Percentiles rank a stretch among this genome's conserved stretches.
Evolutionary conservation across 768 basidiomycete genomes (phyloP).

Genomic region (Lanmaoa rubissima): DNA sequence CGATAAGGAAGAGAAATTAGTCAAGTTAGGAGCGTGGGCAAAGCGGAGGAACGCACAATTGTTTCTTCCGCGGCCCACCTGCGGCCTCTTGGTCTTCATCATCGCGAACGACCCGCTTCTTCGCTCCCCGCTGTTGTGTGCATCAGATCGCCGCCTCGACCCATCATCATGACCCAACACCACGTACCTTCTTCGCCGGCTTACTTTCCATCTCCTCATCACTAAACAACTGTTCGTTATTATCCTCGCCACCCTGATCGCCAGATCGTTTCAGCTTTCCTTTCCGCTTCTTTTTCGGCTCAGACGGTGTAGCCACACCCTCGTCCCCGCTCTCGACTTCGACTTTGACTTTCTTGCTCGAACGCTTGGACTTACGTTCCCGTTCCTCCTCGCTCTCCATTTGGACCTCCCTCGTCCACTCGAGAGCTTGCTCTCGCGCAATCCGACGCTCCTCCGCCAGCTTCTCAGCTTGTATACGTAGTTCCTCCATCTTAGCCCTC

Average conservation of each 20-base stretch:
- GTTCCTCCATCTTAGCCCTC: constrained; percentile 61
- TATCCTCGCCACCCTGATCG: constrained; percentile 52
- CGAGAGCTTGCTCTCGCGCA: constrained; percentile 75
- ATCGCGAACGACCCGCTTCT: constrained; percentile 76
- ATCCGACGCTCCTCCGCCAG: constrained; percentile 76
- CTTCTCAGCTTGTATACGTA: constrained; percentile 68
- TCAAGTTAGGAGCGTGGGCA: background rate
- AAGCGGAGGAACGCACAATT: constrained; percentile 52
- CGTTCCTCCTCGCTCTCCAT: constrained; percentile 78
- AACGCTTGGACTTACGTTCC: constrained; percentile 60
- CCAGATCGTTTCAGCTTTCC: constrained; percentile 63
- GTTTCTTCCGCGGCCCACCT: constrained; percentile 69
- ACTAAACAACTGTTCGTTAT: constrained; percentile 66
- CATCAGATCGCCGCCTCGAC: background rate
- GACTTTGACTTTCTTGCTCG: constrained; percentile 51
- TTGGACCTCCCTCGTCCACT: constrained; percentile 70
- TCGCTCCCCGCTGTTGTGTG: constrained; percentile 43
- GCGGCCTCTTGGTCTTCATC: constrained; percentile 72
- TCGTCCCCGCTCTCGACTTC: constrained; percentile 54
- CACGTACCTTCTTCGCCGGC: constrained; percentile 65
- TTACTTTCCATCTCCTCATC: constrained; percentile 60
- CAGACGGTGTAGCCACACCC: constrained; percentile 30
- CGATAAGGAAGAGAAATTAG: constrained; percentile 3
- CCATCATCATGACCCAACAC: background rate
- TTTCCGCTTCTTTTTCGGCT: constrained; percentile 78